phyloP scores from a whole-genome alignment of 1,284 basidiomycete genomes.

The Cryptococcus maquisensis region DNA sequence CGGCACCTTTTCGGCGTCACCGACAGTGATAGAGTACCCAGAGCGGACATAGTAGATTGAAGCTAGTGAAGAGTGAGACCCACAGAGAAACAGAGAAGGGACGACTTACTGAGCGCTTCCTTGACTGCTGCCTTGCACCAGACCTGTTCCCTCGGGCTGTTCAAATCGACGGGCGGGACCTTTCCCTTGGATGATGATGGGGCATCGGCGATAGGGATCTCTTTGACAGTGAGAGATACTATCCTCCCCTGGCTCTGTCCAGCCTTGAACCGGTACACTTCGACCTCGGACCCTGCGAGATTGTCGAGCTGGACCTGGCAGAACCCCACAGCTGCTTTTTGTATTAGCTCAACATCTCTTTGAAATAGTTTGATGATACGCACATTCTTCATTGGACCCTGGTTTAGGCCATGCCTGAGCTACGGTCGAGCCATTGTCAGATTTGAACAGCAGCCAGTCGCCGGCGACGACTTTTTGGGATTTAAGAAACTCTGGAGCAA shows the following conservation, averaged over 20 bases:
- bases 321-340: conserved; percentile 16
- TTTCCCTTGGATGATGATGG: background rate
- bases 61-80: conserved; percentile 50
- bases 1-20: conserved; percentile 47
- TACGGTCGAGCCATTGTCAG: conserved; percentile 8
- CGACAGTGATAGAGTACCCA: conserved; percentile 60
- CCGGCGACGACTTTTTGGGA: conserved; percentile 41
- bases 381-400: conserved; percentile 35
- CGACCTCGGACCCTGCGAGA: conserved; percentile 18
- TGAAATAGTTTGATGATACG: background rate
- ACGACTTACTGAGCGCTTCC: conserved; percentile 43
- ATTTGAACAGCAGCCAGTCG: conserved; percentile 34
- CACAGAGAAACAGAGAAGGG: background rate
- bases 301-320: conserved; percentile 20
- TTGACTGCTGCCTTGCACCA: conserved; percentile 50
- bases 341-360: background rate
- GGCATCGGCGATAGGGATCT: background rate
- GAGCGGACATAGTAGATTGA: conserved; percentile 67
- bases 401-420: conserved; percentile 40
- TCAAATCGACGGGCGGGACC: conserved; percentile 1
- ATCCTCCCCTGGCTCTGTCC: conserved; percentile 17
- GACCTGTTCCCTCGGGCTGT: conserved; percentile 30
- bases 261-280: conserved; percentile 26
- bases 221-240: conserved; percentile 22
- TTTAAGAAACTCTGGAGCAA: conserved; percentile 39